A percentile compares a stretch with the other conserved stretches of the same genome.
phyloP scores from a whole-genome alignment of 169 alveolate species.

The Miamiensis avidus region DNA sequence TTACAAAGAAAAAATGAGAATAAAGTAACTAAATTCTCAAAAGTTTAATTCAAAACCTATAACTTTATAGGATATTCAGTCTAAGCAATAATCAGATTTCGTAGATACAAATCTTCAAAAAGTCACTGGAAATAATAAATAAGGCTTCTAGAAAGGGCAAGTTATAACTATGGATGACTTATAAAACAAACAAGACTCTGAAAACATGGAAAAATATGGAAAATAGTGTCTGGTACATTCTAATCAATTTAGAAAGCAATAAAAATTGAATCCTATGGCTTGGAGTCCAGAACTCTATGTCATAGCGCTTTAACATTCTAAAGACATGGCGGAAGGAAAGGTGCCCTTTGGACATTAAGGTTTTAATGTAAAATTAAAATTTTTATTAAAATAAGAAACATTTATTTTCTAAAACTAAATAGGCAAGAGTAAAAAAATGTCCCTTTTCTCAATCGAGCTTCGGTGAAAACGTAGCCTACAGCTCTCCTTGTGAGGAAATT shows the following conservation, averaged over 20 bases:
- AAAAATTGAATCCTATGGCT: slow-evolving; percentile 67
- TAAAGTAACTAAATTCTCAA: no score
- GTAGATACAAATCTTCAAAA: background rate
- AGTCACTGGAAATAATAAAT: background rate
- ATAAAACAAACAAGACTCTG: background rate
- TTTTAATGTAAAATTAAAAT: slow-evolving; percentile 45
- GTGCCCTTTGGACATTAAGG: slow-evolving; percentile 86
- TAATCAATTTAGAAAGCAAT: slow-evolving; percentile 64
- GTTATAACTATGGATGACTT: background rate
- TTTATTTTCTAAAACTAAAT: no score
- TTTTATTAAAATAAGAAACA: no score
- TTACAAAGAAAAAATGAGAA: background rate
- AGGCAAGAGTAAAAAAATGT: slow-evolving; percentile 58
- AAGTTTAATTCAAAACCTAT: background rate
- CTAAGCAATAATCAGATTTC: background rate
- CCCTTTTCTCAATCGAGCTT: slow-evolving; percentile 64
- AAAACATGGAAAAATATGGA: slow-evolving; percentile 32
- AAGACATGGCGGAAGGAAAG: slow-evolving; percentile 80
- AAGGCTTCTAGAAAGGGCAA: background rate
- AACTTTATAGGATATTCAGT: background rate
- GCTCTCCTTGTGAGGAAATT: background rate
- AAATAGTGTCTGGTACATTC: slow-evolving; percentile 78
- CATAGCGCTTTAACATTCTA: slow-evolving; percentile 73
- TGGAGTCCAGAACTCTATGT: slow-evolving; percentile 78
- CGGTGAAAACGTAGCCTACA: slow-evolving; percentile 81